Conservation (phyloP, 345 rosid species). For the Brassica juncea region DNA sequence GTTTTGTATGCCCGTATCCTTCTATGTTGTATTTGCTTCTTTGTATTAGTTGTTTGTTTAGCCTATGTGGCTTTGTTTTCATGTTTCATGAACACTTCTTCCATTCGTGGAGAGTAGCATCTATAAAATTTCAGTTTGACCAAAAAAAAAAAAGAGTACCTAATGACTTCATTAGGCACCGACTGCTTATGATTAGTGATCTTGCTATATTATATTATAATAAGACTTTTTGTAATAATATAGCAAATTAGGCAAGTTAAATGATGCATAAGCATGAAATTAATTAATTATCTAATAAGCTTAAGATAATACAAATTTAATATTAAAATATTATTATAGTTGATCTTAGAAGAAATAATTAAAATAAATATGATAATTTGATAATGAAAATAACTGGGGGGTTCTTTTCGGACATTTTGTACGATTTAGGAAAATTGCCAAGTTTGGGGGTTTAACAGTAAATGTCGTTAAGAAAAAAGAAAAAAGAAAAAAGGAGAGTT, state of each 20-base stretch:
- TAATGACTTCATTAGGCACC: constrained; percentile 17
- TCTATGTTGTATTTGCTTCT: no score
- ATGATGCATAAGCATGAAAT: neutral
- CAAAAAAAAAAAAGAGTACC: no score
- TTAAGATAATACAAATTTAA: neutral
- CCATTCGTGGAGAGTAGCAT: no score
- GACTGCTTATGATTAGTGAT: constrained; percentile 20
- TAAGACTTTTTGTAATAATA: neutral
- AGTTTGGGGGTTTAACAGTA: constrained; percentile 16
- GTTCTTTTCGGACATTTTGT: neutral
- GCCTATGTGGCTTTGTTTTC: no score
- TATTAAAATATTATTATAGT: neutral
- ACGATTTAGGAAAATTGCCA: constrained; percentile 16
- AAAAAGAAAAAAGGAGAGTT: constrained; percentile 18
- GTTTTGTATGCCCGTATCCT: no score
- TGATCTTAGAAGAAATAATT: neutral
- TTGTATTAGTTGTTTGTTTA: no score
- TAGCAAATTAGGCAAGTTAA: neutral
- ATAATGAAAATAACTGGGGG: constrained; percentile 2
- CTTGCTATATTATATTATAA: neutral
- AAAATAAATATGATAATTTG: neutral
- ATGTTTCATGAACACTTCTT: no score
- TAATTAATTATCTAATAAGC: neutral
- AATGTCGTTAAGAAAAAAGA: neutral
- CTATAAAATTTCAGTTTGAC: no score